These are phyloP conservation scores for Clavispora asparagi DNA, from an alignment of 805 yeast species.

Conservation along the genomic window DNA sequence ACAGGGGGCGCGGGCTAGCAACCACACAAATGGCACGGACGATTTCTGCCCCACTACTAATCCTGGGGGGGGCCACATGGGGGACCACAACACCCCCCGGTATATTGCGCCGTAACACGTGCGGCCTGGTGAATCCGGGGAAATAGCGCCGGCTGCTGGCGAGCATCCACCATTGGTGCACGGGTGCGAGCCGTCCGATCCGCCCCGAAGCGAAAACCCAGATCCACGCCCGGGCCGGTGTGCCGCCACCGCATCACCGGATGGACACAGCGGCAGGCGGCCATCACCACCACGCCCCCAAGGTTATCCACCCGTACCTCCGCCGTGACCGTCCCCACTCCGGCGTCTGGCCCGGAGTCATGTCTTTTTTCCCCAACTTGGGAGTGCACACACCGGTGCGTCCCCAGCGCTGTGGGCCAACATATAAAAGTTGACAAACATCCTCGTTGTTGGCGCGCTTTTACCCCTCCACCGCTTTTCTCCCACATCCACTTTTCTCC, in stretches of 20 bases:
- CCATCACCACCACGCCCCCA: no score
- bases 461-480: conserved; percentile 5
- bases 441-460: conserved; percentile 6
- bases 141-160: neutral
- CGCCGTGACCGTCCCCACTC: neutral
- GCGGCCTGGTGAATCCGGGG: conserved; percentile 2
- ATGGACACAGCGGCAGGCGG: no score
- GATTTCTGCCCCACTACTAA: no score
- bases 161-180: neutral
- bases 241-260: no score
- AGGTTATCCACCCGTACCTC: neutral
- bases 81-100: neutral
- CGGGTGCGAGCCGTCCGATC: neutral
- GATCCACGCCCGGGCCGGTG: neutral
- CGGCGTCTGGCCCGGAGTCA: neutral
- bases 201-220: neutral
- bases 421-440: conserved; percentile 10
- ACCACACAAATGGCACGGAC: no score
- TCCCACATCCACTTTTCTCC: neutral
- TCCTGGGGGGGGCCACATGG: neutral
- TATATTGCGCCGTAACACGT: neutral
- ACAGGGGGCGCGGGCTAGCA: no score
- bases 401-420: neutral
- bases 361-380: neutral
- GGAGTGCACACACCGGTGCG: neutral